These are phyloP conservation scores for Oryza brachyantha DNA, from an alignment of 176 grass and related monocot species.

Conservation along the genomic window DNA sequence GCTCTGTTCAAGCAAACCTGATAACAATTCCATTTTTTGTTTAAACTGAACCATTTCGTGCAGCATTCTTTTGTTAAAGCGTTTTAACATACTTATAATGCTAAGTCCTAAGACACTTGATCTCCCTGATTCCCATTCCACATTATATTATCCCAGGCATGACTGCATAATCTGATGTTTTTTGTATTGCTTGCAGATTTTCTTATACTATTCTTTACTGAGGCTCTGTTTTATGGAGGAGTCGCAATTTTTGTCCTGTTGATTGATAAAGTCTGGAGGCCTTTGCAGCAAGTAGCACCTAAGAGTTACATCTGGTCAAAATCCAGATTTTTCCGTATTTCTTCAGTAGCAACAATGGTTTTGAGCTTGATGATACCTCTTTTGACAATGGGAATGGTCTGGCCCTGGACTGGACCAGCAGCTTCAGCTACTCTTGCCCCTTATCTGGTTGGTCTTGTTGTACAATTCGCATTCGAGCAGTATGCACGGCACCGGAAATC, in stretches of 20 bases:
- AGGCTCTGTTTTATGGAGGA: constrained; percentile 90
- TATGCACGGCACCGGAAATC: constrained; percentile 74
- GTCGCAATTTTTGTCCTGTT: constrained; percentile 82
- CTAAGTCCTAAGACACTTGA: not conserved
- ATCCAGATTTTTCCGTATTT: constrained; percentile 66
- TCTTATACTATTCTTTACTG: constrained; percentile 97
- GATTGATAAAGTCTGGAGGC: constrained; percentile 83
- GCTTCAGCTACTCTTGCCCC: constrained; percentile 93
- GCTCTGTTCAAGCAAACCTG: not conserved
- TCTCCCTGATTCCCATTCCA: not conserved
- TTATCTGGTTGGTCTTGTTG: constrained; percentile 91
- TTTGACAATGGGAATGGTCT: constrained; percentile 95
- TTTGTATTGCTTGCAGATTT: constrained; percentile 67
- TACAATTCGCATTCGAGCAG: constrained; percentile 91
- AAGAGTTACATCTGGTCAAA: constrained; percentile 57
- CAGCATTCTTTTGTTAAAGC: constrained; percentile 1
- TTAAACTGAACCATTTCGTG: not conserved
- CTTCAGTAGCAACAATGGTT: constrained; percentile 86
- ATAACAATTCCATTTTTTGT: not conserved
- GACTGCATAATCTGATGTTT: constrained; percentile 23
- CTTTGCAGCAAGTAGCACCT: constrained; percentile 52
- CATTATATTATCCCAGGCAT: not conserved
- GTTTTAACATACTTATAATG: not conserved
- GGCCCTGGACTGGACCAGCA: constrained; percentile 97
- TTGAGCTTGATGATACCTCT: constrained; percentile 89